Evolutionary conservation across 2,329 filamentous ascomycete species (phyloP), one percentile per base, ranked within the genome.

Genomic region (Botrytis paeoniae): DNA sequence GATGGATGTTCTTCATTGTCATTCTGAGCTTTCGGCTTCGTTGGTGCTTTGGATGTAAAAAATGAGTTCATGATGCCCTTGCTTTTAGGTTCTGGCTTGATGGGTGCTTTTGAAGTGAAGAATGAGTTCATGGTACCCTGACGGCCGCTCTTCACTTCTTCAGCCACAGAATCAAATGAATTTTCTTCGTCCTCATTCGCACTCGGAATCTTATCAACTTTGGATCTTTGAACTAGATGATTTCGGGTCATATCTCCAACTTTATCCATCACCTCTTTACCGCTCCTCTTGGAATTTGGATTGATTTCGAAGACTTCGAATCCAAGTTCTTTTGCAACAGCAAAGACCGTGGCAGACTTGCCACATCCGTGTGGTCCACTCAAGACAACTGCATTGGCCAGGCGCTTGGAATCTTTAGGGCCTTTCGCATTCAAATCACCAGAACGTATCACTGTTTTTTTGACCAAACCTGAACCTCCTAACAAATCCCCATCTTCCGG

Each of bases 231-330:
- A 32, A 99, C 95, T 2, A 97, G 87, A 82, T 99, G 96, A 78
- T 99, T 98, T 75, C 91, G 91, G 6, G 94, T 96, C 95, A 99
- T 98, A 82, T 99, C 94, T 59, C 96, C 97, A 62, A 99, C 93
- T 77, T 89, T 93, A 78, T 99, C 96, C 48, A 97, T 81, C 65
- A 99, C 90, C 78, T 99, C 96, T 81, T 92, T 96, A 45, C 95
- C 95, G 79, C 89, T 97, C 75, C 96, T 88, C 69, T 95, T 90
- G 77, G 89, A 93, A 74, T 93, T 89, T 0, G 95, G 85, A 79
- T 97, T 97, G 80, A 99, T 94, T 82, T 99, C 96, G 77, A 99
- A 99, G 1, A 99, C 88, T 79, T 97, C 95, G 79, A 97, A 98
- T 1, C 89, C 94, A 25, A 98, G 86, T 82, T 99, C 95, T 79